A percentile compares a stretch with the other conserved stretches of the same genome.
phyloP scores from a whole-genome alignment of 108 stramenopile genomes.

The Pelagomonas calceolata region DNA sequence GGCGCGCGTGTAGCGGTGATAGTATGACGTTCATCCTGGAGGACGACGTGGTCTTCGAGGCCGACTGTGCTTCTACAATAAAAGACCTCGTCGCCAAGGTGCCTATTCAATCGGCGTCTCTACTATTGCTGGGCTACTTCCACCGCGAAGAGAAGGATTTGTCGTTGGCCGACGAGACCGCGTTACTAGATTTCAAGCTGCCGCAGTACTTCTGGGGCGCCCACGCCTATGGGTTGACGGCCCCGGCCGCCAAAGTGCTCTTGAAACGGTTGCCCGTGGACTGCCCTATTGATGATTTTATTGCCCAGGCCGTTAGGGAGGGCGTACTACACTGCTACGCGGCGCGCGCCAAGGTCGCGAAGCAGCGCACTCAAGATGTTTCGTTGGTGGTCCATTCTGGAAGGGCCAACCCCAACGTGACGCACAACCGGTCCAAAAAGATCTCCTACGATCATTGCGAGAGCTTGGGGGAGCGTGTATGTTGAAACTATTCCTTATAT shows the following conservation, averaged over 20 bases:
- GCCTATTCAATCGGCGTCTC: neutral
- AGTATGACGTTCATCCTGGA: neutral
- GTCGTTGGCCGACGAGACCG: too few species aligned
- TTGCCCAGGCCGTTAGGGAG: neutral
- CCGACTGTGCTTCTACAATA: neutral
- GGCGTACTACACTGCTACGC: neutral
- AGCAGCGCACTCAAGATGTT: neutral
- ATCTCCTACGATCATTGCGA: neutral
- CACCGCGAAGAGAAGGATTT: neutral
- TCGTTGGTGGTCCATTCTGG: neutral
- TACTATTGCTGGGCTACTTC: neutral
- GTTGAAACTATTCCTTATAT: too few species aligned
- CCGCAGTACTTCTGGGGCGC: neutral
- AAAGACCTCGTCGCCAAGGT: too few species aligned
- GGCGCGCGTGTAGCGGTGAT: neutral
- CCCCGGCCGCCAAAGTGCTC: neutral
- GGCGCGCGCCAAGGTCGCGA: neutral
- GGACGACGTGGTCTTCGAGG: neutral
- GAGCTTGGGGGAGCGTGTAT: too few species aligned
- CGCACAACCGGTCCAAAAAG: neutral
- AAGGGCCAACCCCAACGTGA: neutral
- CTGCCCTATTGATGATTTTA: neutral
- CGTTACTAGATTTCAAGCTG: neutral
- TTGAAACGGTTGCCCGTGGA: neutral
- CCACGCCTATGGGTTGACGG: neutral